Percentiles rank a stretch among this genome's conserved stretches.
Conservation (phyloP, 148 eudicot genomes). For the Agrostemma githago region DNA sequence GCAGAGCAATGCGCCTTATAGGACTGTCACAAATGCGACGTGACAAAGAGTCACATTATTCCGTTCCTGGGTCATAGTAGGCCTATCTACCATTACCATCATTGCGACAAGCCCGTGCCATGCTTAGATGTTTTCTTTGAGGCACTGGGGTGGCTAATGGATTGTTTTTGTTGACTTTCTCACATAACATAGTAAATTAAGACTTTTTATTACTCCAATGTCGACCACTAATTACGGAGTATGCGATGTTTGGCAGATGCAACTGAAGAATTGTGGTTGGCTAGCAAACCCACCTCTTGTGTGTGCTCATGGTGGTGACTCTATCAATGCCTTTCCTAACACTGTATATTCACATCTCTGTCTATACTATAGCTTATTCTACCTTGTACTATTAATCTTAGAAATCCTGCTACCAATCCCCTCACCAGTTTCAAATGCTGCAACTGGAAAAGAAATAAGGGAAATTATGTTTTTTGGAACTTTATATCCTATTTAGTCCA, state of each 20-base stretch:
- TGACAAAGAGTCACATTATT: background rate
- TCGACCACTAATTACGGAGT: background rate
- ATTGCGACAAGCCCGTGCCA: background rate
- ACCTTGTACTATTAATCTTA: background rate
- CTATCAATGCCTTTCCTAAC: slow-evolving; percentile 79
- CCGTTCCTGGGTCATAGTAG: background rate
- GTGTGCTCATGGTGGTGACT: slow-evolving; percentile 99
- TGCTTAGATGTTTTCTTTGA: background rate
- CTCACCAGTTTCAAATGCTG: background rate
- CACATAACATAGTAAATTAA: background rate
- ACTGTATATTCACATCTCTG: slow-evolving; percentile 47
- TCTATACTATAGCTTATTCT: slow-evolving; percentile 7
- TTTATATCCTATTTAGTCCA: background rate
- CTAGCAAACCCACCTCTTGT: slow-evolving; percentile 74
- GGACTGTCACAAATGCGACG: no score
- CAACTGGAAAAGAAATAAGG: background rate
- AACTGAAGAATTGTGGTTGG: slow-evolving; percentile 71
- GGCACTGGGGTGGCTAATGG: no score
- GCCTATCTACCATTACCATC: background rate
- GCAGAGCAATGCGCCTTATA: background rate
- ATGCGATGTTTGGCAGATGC: slow-evolving; percentile 49
- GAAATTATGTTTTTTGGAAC: background rate
- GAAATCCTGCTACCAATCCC: background rate
- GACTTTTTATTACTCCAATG: background rate
- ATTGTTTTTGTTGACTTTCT: background rate